A percentile compares a stretch with the other conserved stretches of the same genome.
Conservation (phyloP, 208 protist genomes). For the Acanthamoeba lugdunensis region DNA sequence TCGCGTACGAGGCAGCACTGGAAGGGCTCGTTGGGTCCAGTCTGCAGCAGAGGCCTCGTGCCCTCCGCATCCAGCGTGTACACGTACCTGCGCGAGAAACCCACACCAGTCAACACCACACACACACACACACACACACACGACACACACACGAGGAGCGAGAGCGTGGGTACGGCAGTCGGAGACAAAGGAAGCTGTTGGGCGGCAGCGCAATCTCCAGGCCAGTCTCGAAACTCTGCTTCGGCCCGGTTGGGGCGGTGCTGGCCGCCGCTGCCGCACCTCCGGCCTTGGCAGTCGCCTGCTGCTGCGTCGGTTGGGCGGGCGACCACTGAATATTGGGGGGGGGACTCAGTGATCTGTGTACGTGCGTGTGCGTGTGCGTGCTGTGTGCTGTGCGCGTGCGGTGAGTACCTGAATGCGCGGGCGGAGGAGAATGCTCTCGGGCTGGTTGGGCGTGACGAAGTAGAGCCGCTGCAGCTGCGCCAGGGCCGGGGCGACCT, state of each 20-base stretch:
- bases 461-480: constrained; percentile 32
- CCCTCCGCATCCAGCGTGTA: constrained; percentile 1
- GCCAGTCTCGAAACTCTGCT: constrained; percentile 7
- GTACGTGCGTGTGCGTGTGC: no score
- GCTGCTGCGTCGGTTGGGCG: no score
- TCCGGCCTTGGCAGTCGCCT: no score
- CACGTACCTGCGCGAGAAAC: background rate
- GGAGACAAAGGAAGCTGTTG: constrained; percentile 20
- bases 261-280: background rate
- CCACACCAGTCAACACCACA: background rate
- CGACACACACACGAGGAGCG: background rate
- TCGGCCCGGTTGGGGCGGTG: background rate
- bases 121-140: background rate
- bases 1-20: constrained; percentile 17
- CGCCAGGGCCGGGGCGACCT: background rate
- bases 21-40: background rate
- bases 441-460: constrained; percentile 35
- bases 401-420: background rate
- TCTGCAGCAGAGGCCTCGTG: constrained; percentile 10
- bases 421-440: background rate
- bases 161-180: background rate
- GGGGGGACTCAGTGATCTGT: no score
- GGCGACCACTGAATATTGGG: no score
- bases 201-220: constrained; percentile 14
- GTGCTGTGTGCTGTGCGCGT: no score